phyloP scores from a whole-genome alignment of 305 asterid genomes.

The Coffea humblotiana region DNA sequence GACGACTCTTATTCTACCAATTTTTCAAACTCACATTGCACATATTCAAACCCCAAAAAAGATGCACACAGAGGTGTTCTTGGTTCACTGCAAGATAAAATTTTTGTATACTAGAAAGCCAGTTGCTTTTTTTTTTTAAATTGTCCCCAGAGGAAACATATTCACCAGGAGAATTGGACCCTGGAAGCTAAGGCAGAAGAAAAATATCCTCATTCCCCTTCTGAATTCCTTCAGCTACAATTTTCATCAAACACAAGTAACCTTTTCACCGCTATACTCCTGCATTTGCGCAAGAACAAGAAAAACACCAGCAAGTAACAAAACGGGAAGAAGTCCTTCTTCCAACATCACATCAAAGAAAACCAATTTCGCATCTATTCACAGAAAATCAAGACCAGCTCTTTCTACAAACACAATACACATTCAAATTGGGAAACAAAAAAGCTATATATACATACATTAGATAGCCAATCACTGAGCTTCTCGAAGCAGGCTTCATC shows the following conservation, averaged over 20 bases:
- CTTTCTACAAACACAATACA: background rate
- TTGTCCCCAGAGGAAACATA: background rate
- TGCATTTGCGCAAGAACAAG: background rate
- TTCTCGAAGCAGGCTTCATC: slow-evolving; percentile 54
- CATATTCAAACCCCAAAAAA: background rate
- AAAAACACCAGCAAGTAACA: background rate
- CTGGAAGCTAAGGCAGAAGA: background rate
- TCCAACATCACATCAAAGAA: background rate
- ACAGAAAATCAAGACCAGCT: background rate
- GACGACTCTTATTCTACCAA: too few species aligned
- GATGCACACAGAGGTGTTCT: background rate
- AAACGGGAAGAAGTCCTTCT: background rate
- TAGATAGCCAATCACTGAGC: slow-evolving; percentile 51
- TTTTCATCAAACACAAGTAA: background rate
- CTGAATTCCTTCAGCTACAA: too few species aligned
- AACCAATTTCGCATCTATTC: background rate
- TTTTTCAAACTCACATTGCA: background rate
- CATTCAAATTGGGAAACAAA: background rate
- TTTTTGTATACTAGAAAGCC: background rate
- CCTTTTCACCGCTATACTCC: background rate
- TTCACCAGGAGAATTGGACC: background rate
- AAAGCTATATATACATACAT: slow-evolving; percentile 36
- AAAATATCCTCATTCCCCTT: background rate
- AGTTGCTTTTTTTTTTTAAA: background rate
- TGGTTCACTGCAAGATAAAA: background rate